Percentiles rank a stretch among this genome's conserved stretches.
Evolutionary conservation across 805 yeast species (phyloP).

Genomic region (Saccharomyces eubayanus): DNA sequence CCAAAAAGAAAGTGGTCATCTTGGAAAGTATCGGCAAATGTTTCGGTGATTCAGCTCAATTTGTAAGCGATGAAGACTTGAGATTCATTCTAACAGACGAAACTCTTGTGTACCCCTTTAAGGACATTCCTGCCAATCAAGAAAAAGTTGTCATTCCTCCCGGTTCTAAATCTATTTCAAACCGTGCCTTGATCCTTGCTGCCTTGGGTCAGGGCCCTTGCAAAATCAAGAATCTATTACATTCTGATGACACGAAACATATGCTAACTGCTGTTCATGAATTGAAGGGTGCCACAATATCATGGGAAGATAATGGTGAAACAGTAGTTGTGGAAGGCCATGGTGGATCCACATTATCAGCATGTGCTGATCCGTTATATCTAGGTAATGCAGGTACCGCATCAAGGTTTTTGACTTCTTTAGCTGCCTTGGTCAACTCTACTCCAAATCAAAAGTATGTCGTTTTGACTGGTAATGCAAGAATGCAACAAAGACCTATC

Average conservation of each 20-base stretch:
- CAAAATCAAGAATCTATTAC: constrained; percentile 73
- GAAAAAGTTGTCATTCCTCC: constrained; percentile 64
- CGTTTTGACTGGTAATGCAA: constrained; percentile 80
- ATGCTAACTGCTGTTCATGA: constrained; percentile 82
- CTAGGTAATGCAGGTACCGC: constrained; percentile 98
- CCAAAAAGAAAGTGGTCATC: constrained; percentile 78
- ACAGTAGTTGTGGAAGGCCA: constrained; percentile 79
- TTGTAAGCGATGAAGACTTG: constrained; percentile 71
- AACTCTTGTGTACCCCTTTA: constrained; percentile 54
- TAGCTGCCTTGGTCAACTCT: constrained; percentile 72
- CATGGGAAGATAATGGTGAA: constrained; percentile 84
- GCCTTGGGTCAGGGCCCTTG: constrained; percentile 85
- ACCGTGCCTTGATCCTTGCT: constrained; percentile 87
- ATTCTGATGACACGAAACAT: constrained; percentile 92
- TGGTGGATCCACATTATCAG: constrained; percentile 61
- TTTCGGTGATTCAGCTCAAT: constrained; percentile 79
- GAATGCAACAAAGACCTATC: constrained; percentile 97
- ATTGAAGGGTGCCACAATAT: constrained; percentile 71
- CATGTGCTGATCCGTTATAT: constrained; percentile 62
- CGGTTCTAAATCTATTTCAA: constrained; percentile 94
- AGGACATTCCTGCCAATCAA: constrained; percentile 22
- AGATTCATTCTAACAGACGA: constrained; percentile 80
- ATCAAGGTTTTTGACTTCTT: constrained; percentile 85
- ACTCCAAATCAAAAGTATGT: constrained; percentile 38
- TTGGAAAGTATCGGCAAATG: constrained; percentile 82